Base-by-base conservation (phyloP, 1,139 yeast species). In the Taphrina flavorubra region DNA sequence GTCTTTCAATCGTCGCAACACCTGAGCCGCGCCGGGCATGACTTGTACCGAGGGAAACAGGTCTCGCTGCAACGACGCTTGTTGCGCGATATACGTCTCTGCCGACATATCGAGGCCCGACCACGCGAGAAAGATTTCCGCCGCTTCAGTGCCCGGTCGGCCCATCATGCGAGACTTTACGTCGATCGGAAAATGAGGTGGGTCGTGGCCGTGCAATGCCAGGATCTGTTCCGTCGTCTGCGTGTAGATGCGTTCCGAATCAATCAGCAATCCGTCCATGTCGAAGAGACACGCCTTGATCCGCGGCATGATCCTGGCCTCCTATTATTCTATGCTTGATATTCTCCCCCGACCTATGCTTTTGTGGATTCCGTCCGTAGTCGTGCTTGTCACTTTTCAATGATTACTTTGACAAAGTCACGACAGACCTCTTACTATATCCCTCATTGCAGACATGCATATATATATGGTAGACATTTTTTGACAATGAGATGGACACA, bases 231-330 rank as follows among this genome's bases (percentile, higher is more conserved):
- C 62, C 47, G 55, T 81, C 3, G 89, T 89, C 70, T 86, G 86
- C 0, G 99, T 92, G 77, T 94, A 94, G 70, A 92, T 82, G 72
- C 90, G 96, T 78, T 94, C 99, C 1, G 97, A 89, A 79, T 92
- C 90, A 76, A 94, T 84, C 72, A 94, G 81, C 39, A 96, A 85
- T 1, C 99, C 99, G 77, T 94, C 70, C 86, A 66, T 81, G 84
- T 86, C 94, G 78, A 92, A 92, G 69, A 92, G 88, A 82, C 97
- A 92, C 71, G 97, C 97, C 77, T 85, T 88, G 74, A 36, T 61
- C 31, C 36, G 36, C n/a, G 57, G 65, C 65, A 47, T 61, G 18
- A 20, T 39, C 42, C 31, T 25, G 31, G 31, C 31, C 31, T 25
- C 4, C 31, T 2, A 25, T 25, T 4, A 2, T 25, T 25, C 31